These are phyloP conservation scores for Fusarium abutilonis DNA, from an alignment of 2,329 filamentous ascomycete genomes.

Conservation along the genomic window DNA sequence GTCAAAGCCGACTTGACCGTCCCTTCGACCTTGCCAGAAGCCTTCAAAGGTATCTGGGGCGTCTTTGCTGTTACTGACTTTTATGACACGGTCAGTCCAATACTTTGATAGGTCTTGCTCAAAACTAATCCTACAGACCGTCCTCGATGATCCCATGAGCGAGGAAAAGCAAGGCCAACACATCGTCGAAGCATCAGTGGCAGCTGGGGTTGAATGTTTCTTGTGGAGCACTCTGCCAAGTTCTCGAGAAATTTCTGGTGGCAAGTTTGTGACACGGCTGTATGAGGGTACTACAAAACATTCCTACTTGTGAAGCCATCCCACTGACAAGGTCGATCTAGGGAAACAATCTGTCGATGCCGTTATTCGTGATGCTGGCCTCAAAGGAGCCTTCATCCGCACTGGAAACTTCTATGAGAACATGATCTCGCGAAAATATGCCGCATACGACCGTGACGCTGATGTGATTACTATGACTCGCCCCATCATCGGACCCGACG, in stretches of 20 bases:
- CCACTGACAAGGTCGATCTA: not conserved
- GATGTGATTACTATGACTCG: conserved; percentile 30
- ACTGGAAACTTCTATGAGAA: conserved; percentile 32
- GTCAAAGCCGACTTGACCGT: conserved; percentile 26
- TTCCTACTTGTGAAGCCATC: rapidly evolving
- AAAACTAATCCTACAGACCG: conserved; percentile 1
- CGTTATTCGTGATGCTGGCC: conserved; percentile 23
- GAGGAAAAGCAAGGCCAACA: conserved; percentile 29
- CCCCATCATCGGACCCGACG: conserved; percentile 26
- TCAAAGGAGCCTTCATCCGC: conserved; percentile 21
- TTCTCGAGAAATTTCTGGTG: conserved; percentile 24
- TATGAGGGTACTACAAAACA: conserved; percentile 13
- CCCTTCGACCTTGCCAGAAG: conserved; percentile 19
- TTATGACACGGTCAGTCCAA: conserved; percentile 21
- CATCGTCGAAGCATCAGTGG: conserved; percentile 24
- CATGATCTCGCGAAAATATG: conserved; percentile 29
- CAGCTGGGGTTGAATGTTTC: conserved; percentile 23
- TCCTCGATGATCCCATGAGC: conserved; percentile 29
- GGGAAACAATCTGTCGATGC: conserved; percentile 28
- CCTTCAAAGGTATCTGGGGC: conserved; percentile 21
- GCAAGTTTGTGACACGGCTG: conserved; percentile 25
- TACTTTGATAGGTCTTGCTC: too few species aligned
- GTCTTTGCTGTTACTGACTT: conserved; percentile 30
- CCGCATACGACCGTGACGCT: conserved; percentile 12
- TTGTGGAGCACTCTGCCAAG: conserved; percentile 28